Evolutionary conservation across 2,329 filamentous ascomycete genomes (phyloP).

Genomic region (Berkeleyomyces basicola): DNA sequence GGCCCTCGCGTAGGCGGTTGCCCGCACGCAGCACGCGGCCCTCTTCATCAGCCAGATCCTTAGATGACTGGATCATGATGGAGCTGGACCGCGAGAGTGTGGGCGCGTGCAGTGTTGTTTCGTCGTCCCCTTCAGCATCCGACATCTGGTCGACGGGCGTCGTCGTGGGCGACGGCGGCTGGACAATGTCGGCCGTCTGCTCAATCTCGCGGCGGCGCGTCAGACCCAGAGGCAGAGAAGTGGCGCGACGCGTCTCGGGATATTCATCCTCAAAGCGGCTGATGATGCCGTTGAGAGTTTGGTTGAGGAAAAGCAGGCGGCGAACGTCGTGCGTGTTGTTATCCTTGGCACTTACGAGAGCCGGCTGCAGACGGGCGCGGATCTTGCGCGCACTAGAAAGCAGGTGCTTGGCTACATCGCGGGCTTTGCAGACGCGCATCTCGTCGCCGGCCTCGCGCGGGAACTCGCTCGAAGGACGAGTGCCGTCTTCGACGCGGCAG

Average conservation of each 20-base stretch:
- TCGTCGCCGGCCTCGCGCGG: neutral
- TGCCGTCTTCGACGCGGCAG: slow-evolving; percentile 43
- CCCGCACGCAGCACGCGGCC: slow-evolving; percentile 38
- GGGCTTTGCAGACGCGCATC: slow-evolving; percentile 44
- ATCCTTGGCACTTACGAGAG: slow-evolving; percentile 56
- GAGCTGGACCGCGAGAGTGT: slow-evolving; percentile 36
- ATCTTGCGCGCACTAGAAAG: slow-evolving; percentile 82
- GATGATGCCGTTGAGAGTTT: slow-evolving; percentile 80
- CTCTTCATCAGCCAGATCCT: slow-evolving; percentile 39
- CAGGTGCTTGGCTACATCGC: slow-evolving; percentile 85
- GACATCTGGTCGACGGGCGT: slow-evolving; percentile 22
- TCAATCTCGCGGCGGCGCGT: slow-evolving; percentile 8
- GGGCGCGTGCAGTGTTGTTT: slow-evolving; percentile 27
- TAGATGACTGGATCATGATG: slow-evolving; percentile 32
- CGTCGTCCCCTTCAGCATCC: slow-evolving; percentile 31
- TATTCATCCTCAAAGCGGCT: slow-evolving; percentile 93
- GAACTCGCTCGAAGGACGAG: slow-evolving; percentile 33
- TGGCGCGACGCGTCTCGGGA: slow-evolving; percentile 49
- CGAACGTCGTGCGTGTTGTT: slow-evolving; percentile 59
- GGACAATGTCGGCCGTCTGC: slow-evolving; percentile 12
- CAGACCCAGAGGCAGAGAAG: neutral
- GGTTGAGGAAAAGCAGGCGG: slow-evolving; percentile 72
- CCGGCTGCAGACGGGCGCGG: slow-evolving; percentile 63
- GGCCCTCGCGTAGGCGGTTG: slow-evolving; percentile 37
- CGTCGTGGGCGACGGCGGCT: slow-evolving; percentile 17